A percentile compares a stretch with the other conserved stretches of the same genome.
Conservation (phyloP, 2,329 filamentous ascomycete species). For the Penicillium thymicola region DNA sequence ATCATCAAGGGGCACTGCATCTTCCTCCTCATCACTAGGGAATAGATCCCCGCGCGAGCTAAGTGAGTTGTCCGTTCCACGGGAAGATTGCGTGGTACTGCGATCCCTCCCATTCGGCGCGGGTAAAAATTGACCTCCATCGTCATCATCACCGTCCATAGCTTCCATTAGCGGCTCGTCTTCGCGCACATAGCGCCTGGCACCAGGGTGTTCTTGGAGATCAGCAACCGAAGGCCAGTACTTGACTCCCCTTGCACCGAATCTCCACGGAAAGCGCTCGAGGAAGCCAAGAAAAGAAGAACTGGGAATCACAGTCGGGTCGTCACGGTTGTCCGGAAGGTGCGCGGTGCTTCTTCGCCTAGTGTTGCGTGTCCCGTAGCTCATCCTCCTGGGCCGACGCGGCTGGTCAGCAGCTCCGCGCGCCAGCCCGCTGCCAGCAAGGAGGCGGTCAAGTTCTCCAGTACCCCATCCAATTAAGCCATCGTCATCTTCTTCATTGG, state of each 20-base stretch:
- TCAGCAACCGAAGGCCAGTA: conserved; percentile 92
- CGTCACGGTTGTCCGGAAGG: conserved; percentile 52
- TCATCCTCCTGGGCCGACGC: conserved; percentile 76
- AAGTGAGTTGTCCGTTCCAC: conserved; percentile 78
- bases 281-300: conserved; percentile 83
- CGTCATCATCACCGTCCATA: conserved; percentile 54
- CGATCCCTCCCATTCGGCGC: conserved; percentile 49
- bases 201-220: conserved; percentile 78
- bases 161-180: conserved; percentile 68
- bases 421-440: conserved; percentile 61
- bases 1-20: conserved; percentile 88
- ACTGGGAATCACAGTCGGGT: conserved; percentile 86
- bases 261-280: conserved; percentile 76
- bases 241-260: conserved; percentile 72
- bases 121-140: conserved; percentile 15
- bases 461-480: conserved; percentile 72
- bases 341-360: conserved; percentile 56
- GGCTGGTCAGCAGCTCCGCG: conserved; percentile 58
- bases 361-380: conserved; percentile 70
- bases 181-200: conserved; percentile 51
- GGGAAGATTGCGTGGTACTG: conserved; percentile 75
- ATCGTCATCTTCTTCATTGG: conserved; percentile 58
- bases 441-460: conserved; percentile 79
- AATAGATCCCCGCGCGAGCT: conserved; percentile 88
- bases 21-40: conserved; percentile 87